phyloP scores from a whole-genome alignment of 345 rosid species.

The Citrus mangshanensis region DNA sequence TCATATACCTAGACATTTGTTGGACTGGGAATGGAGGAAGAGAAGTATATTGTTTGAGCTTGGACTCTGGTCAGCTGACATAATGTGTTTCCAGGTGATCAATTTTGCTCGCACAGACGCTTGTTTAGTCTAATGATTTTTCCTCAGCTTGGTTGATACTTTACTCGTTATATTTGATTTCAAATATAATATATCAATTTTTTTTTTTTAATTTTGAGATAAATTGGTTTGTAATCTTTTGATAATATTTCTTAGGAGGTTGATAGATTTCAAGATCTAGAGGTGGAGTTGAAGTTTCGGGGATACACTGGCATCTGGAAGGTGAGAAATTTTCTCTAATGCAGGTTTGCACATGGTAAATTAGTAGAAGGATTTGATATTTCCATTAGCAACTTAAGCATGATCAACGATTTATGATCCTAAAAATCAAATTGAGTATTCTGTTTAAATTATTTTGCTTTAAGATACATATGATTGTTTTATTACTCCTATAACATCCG shows the following conservation, averaged over 20 bases:
- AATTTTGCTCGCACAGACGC: background rate
- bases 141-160: background rate
- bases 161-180: background rate
- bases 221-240: background rate
- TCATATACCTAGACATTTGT: constrained; percentile 71
- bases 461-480: background rate
- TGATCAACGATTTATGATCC: background rate
- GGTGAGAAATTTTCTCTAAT: constrained; percentile 31
- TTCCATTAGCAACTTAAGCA: background rate
- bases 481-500: background rate
- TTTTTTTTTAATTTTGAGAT: background rate
- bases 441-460: background rate
- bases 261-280: constrained; percentile 80
- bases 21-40: constrained; percentile 88
- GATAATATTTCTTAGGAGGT: constrained; percentile 62
- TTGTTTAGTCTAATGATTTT: background rate
- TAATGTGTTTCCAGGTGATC: constrained; percentile 90
- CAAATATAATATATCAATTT: background rate
- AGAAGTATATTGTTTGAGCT: constrained; percentile 74
- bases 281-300: constrained; percentile 54
- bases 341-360: background rate
- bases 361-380: background rate
- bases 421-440: background rate
- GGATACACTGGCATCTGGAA: constrained; percentile 90
- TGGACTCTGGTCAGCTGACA: constrained; percentile 87